Conservation (phyloP, 495 filamentous ascomycete genomes). For the Aspergillus haitiensis region DNA sequence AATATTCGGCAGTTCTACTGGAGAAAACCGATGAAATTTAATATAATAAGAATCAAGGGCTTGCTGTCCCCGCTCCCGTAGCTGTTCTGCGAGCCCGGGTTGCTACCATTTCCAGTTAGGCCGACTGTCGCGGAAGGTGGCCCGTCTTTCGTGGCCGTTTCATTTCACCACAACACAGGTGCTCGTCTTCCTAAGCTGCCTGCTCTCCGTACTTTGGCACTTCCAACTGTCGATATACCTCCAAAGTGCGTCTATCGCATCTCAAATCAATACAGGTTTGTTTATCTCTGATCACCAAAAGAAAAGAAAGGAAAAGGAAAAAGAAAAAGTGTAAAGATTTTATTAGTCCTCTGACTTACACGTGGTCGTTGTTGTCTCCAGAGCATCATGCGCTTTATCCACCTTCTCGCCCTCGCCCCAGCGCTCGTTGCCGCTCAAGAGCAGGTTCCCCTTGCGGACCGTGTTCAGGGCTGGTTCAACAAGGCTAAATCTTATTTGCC, state of each 20-base stretch:
- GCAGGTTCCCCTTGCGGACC: constrained; percentile 70
- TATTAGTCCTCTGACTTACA: constrained; percentile 15
- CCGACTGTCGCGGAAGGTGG: constrained; percentile 20
- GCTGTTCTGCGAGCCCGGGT: constrained; percentile 8
- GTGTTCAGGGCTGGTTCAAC: constrained; percentile 64
- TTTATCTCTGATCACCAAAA: constrained; percentile 4
- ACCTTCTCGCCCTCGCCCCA: constrained; percentile 63
- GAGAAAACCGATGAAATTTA: too few species aligned
- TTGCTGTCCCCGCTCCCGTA: constrained; percentile 20
- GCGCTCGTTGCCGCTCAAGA: constrained; percentile 70
- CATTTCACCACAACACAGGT: constrained; percentile 26
- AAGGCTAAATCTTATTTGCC: constrained; percentile 62
- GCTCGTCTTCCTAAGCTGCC: constrained; percentile 25
- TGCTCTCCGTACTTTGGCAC: constrained; percentile 32
- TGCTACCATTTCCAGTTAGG: constrained; percentile 26
- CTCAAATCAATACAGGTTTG: constrained; percentile 25
- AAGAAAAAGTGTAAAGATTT: background rate
- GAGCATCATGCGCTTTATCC: constrained; percentile 66
- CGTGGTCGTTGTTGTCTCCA: constrained; percentile 7
- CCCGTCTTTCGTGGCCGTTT: constrained; percentile 29
- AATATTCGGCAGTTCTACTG: too few species aligned
- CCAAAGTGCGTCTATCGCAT: constrained; percentile 26
- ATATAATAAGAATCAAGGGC: too few species aligned
- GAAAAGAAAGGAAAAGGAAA: background rate
- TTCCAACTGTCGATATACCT: constrained; percentile 15